These are phyloP conservation scores for Cryphonectria parasitica DNA, from an alignment of 2,329 filamentous ascomycete species.

Conservation along the genomic window DNA sequence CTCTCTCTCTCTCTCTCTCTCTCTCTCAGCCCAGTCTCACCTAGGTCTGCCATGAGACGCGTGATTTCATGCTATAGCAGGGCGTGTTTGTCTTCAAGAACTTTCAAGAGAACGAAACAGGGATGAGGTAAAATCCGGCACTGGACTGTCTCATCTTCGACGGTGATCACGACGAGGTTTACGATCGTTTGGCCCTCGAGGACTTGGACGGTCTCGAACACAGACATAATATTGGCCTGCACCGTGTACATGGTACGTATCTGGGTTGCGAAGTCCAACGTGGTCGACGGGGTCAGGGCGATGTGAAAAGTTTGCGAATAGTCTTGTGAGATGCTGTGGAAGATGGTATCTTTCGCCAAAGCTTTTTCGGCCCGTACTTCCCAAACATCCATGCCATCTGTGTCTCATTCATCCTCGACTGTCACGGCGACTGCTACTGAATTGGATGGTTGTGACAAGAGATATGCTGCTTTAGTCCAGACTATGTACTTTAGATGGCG, in stretches of 20 bases:
- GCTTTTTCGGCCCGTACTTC: not conserved
- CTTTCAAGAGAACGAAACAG: not conserved
- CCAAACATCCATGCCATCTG: not conserved
- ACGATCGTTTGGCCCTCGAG: not conserved
- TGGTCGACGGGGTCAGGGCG: not conserved
- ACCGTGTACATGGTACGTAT: not conserved
- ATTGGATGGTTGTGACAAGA: not conserved
- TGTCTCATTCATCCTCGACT: not conserved
- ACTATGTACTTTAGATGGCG: not conserved
- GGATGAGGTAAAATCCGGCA: not conserved
- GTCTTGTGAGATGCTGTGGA: not conserved
- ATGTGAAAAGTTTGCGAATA: not conserved
- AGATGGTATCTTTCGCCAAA: not conserved
- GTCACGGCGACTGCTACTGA: not conserved
- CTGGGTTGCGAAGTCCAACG: not conserved
- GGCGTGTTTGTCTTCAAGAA: not conserved
- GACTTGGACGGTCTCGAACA: not conserved
- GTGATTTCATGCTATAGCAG: not conserved
- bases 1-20: not conserved
- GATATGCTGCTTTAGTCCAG: not conserved
- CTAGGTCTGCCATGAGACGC: not conserved
- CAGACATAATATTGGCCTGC: not conserved
- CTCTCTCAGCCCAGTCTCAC: not conserved
- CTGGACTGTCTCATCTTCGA: not conserved
- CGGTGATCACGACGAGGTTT: not conserved